These are phyloP conservation scores for Triticum dicoccoides DNA, from an alignment of 176 grass and related monocot genomes.

Conservation along the genomic window DNA sequence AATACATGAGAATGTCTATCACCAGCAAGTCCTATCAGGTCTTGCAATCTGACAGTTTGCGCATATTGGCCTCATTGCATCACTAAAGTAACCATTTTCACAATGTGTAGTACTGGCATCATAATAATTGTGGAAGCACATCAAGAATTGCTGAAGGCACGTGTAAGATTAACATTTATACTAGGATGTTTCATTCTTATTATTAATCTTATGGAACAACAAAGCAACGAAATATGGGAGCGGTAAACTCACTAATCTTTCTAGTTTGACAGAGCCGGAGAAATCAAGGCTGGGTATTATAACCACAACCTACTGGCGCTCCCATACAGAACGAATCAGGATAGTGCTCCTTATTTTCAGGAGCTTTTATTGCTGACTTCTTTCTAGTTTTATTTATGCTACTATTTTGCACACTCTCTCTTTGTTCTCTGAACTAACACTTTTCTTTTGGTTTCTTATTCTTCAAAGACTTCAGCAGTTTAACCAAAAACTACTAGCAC, in stretches of 20 bases:
- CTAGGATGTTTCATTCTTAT: background rate
- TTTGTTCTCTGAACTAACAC: background rate
- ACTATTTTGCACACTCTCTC: background rate
- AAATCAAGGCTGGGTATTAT: background rate
- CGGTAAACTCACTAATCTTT: background rate
- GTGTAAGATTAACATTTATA: background rate
- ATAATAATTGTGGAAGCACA: background rate
- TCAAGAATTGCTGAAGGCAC: background rate
- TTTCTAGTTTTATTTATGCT: background rate
- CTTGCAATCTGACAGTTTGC: background rate
- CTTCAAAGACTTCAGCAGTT: background rate
- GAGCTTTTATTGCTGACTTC: background rate
- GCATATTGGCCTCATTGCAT: background rate
- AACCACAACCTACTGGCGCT: background rate
- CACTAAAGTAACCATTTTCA: background rate
- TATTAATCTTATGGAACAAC: slow-evolving; percentile 7
- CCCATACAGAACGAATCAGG: background rate
- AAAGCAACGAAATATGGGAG: background rate
- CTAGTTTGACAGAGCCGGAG: background rate
- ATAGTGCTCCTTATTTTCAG: background rate
- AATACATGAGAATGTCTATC: slow-evolving; percentile 13
- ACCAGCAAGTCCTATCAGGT: background rate
- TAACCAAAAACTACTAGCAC: background rate
- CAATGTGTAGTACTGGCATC: background rate
- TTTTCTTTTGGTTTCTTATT: background rate